Evolutionary conservation across 352 stramenopile genomes (phyloP), one percentile per base, ranked within the genome.

Genomic region (Pythium myriotylum): DNA sequence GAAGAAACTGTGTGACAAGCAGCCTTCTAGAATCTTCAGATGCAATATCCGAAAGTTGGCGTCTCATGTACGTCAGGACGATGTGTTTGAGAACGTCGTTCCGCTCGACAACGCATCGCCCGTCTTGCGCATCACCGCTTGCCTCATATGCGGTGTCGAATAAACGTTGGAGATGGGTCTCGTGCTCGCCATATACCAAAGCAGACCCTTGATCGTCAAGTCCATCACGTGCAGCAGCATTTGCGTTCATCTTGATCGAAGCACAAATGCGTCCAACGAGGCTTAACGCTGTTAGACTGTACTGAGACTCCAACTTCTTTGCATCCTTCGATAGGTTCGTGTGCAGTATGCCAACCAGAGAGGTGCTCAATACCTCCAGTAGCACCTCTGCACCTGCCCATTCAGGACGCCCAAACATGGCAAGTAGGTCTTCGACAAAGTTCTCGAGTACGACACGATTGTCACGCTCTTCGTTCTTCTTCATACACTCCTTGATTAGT

Each of bases 361-460:
- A 89, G 4, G 72, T 77, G 22, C 73, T 89, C 37, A 95, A 55
- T 5, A 86, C 68, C 32, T 92, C 81, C 10, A 95, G 53, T n/a
- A 96, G 39, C 20, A 87, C 59, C 64, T 96, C 84, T 0, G 86
- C 86, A 14, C 84, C 86, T 19, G 67, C 20, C 82, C 84, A 95
- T 57, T 96, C 88, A 13, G 86, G 84, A n/a, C 74, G 80, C 17
- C 76, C 68, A 66, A 94, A 89, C 77, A 96, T 89, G 8, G 74
- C 68, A 14, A 96, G 72, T 32, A 96, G 52, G 61, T 96, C 88
- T 63, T 96, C 86, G 24, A 89, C 68, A 54, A 95, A 91, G 39
- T 94, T 88, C 17, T 94, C 88, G 14, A 96, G 66, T 16, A 89
- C 67, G 43, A 88, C 67, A 20, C 86, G 83, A 64, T 88, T 81